Evolutionary conservation across 371 early-diverging fungal species (phyloP).

Genomic region (Dipsacomyces acuminosporus): DNA sequence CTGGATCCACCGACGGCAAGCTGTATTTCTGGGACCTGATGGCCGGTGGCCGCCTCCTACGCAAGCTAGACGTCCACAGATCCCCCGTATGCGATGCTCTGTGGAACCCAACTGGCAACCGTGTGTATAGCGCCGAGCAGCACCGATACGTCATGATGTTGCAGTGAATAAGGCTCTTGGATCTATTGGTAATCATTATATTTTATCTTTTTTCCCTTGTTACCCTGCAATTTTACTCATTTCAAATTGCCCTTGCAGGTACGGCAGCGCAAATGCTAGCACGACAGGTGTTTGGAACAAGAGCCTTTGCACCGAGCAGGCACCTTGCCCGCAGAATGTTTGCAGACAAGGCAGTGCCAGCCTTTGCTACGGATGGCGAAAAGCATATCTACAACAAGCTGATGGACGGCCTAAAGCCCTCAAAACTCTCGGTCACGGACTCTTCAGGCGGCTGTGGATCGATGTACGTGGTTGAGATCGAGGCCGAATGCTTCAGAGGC

Average conservation of each 20-base stretch:
- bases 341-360: background rate
- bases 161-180: slow-evolving; percentile 16
- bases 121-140: slow-evolving; percentile 69
- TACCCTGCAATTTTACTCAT: background rate
- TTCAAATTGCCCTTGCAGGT: no score
- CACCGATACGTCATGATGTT: slow-evolving; percentile 52
- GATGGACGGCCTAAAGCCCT: slow-evolving; percentile 58
- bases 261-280: no score
- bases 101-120: slow-evolving; percentile 59
- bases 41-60: slow-evolving; percentile 51
- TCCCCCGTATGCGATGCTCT: slow-evolving; percentile 57
- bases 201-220: background rate
- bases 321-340: slow-evolving; percentile 2
- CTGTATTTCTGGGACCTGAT: slow-evolving; percentile 71
- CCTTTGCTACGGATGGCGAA: slow-evolving; percentile 58
- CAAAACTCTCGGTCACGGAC: slow-evolving; percentile 74
- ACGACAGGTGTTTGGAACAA: no score
- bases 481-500: slow-evolving; percentile 70
- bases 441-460: slow-evolving; percentile 90
- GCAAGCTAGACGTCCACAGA: slow-evolving; percentile 48
- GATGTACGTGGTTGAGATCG: slow-evolving; percentile 87
- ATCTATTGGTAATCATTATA: background rate
- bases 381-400: slow-evolving; percentile 68
- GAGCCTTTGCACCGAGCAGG: no score
- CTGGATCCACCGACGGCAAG: slow-evolving; percentile 73